Conservation (phyloP, 225 moss, liverwort and hornwort species). For the Bryoerythrophyllum caledonicum region DNA sequence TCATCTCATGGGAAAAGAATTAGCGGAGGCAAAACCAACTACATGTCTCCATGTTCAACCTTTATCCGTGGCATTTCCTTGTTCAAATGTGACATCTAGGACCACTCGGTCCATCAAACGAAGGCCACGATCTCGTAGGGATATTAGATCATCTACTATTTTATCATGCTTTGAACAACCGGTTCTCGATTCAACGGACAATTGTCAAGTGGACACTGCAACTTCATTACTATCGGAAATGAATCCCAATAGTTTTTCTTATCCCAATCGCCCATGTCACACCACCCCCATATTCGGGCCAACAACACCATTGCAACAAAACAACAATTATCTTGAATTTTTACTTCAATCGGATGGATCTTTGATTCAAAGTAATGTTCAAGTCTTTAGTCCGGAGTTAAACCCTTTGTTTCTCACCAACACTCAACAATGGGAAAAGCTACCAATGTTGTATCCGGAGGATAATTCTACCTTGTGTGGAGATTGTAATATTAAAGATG, state of each 20-base stretch:
- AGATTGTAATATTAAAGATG: conserved; percentile 55
- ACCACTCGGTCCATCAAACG: conserved; percentile 56
- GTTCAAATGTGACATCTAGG: conserved; percentile 46
- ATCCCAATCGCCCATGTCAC: conserved; percentile 20
- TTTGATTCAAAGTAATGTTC: conserved; percentile 47
- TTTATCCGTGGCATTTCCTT: conserved; percentile 31
- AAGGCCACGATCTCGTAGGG: conserved; percentile 66
- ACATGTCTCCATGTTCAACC: conserved; percentile 28
- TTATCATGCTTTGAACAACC: conserved; percentile 61
- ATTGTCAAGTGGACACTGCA: conserved; percentile 13
- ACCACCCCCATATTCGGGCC: not conserved
- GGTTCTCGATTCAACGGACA: not conserved
- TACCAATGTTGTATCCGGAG: conserved; percentile 63
- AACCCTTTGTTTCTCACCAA: conserved; percentile 59
- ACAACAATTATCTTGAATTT: conserved; percentile 74
- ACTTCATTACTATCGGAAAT: conserved; percentile 38
- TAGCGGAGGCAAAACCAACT: conserved; percentile 5
- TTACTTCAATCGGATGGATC: conserved; percentile 68
- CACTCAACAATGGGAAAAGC: conserved; percentile 69
- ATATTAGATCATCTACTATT: conserved; percentile 37
- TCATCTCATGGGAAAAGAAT: conserved; percentile 26
- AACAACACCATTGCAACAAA: conserved; percentile 24
- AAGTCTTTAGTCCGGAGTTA: conserved; percentile 68
- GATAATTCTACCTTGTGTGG: conserved; percentile 41
- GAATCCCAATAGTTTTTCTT: conserved; percentile 14